phyloP scores from a whole-genome alignment of 306 rosid species.

The Inga oerstediana region DNA sequence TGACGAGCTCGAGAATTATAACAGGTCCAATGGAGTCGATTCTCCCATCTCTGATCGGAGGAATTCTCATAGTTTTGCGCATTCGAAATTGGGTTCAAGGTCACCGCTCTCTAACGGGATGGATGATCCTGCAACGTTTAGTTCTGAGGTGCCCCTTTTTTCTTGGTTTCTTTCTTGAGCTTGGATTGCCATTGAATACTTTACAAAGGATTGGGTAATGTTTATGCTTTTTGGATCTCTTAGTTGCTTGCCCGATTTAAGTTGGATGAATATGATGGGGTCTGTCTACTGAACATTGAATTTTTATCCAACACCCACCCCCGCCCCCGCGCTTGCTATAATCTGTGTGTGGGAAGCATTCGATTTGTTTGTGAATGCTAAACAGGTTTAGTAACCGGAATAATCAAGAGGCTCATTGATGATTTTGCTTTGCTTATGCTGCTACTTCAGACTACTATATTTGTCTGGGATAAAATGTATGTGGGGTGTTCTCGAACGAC shows the following conservation, averaged over 20 bases:
- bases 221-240: neutral
- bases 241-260: neutral
- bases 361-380: constrained; percentile 6
- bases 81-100: constrained; percentile 42
- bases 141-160: constrained; percentile 57
- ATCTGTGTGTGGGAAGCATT: neutral
- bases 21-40: constrained; percentile 38
- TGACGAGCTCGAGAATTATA: constrained; percentile 49
- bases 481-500: neutral
- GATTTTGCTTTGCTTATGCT: neutral
- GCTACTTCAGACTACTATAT: neutral
- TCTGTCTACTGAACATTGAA: neutral
- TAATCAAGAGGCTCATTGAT: neutral
- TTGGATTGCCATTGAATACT: neutral
- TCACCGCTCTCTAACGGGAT: constrained; percentile 64
- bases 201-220: neutral
- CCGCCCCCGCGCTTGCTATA: neutral
- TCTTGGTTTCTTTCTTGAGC: neutral
- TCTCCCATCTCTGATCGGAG: constrained; percentile 72
- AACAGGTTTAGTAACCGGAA: neutral
- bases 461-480: neutral
- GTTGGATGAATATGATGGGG: neutral
- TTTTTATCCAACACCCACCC: neutral
- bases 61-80: constrained; percentile 62
- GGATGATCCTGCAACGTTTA: constrained; percentile 35